These are phyloP conservation scores for Fusarium compactum DNA, from an alignment of 2,329 filamentous ascomycete species.

Conservation along the genomic window DNA sequence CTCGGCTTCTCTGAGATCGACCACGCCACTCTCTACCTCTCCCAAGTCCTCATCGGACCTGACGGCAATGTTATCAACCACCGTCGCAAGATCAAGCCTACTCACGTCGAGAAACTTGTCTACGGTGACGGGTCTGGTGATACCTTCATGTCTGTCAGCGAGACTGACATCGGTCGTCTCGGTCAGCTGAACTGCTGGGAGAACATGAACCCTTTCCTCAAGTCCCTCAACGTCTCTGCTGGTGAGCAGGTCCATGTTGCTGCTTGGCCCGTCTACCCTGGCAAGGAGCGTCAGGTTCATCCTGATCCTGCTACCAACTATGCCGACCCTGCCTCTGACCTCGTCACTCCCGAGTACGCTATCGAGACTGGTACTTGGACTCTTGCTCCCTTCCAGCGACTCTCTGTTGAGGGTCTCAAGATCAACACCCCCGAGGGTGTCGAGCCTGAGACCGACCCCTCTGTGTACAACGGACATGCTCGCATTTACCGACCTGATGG, in stretches of 20 bases:
- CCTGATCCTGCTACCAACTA: conserved; percentile 47
- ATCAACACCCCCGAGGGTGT: conserved; percentile 46
- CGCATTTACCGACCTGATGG: conserved; percentile 46
- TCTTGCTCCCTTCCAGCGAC: conserved; percentile 43
- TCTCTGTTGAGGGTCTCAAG: conserved; percentile 42
- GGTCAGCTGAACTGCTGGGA: conserved; percentile 69
- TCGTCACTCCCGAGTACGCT: conserved; percentile 46
- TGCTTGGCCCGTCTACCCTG: conserved; percentile 48
- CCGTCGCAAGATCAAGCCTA: conserved; percentile 64
- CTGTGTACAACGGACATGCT: conserved; percentile 43
- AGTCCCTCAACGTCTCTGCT: conserved; percentile 45
- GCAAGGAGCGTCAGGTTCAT: conserved; percentile 36
- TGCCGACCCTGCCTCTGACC: conserved; percentile 41
- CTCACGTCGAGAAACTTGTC: conserved; percentile 60
- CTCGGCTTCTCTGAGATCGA: conserved; percentile 64
- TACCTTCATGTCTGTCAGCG: conserved; percentile 61
- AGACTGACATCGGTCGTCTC: conserved; percentile 63
- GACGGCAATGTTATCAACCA: conserved; percentile 60
- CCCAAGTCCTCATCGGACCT: conserved; percentile 64
- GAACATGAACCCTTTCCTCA: conserved; percentile 55
- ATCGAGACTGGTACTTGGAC: conserved; percentile 47
- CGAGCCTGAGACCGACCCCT: conserved; percentile 43
- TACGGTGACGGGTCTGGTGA: conserved; percentile 70
- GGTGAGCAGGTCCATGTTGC: conserved; percentile 50
- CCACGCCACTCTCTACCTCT: conserved; percentile 59